Base-by-base conservation (phyloP, 1,139 yeast species). In the Yamadazyma oceani region DNA sequence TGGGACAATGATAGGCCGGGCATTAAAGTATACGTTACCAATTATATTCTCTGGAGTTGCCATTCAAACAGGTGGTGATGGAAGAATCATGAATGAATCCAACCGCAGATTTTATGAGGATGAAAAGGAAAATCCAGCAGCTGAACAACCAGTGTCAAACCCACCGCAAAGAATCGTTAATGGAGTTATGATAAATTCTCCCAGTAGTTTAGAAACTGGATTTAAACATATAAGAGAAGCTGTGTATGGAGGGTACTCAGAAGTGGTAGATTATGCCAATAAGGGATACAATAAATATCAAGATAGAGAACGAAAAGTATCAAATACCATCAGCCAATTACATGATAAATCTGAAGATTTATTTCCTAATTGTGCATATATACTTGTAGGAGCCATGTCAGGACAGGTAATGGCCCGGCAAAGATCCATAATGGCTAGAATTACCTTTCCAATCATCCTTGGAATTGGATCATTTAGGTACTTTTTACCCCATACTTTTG, bases 341-440 rank as follows among this genome's bases (percentile, higher is more conserved):
- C 92, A 85, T 59, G 77, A 80, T 49, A 80, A 74, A 47, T 67
- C 75, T 36, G 97, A 89, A 60, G 86, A 81, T 43, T 63, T 90
- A 37, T 67, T 85, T 33, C 95, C 97, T 9, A 88, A 87, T 42
- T 64, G 83, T 4, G 64, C 87, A 19, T 89, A 86, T 54, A 71
- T 87, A 19, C 55, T 79, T 10, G 78, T 89, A 30, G 92, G 90
- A n/a, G 73, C 82, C 2, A 73, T 90, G 51, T 69, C 94, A 4
- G 97, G 97, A 37, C 78, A 87, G 21, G 81, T 92, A 35, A 58
- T 85, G 36, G 80, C 95, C 3, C 87, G 96, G 55, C 82, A 82
- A 52, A 75, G 87, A 44, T 78, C 80, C 34, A 43, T 84, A 11
- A 38, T 83, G 4, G 58, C 86, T 12, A 80, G 83, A 52, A 64